phyloP scores from a whole-genome alignment of 805 yeast species.

The Ogataea naganishii region DNA sequence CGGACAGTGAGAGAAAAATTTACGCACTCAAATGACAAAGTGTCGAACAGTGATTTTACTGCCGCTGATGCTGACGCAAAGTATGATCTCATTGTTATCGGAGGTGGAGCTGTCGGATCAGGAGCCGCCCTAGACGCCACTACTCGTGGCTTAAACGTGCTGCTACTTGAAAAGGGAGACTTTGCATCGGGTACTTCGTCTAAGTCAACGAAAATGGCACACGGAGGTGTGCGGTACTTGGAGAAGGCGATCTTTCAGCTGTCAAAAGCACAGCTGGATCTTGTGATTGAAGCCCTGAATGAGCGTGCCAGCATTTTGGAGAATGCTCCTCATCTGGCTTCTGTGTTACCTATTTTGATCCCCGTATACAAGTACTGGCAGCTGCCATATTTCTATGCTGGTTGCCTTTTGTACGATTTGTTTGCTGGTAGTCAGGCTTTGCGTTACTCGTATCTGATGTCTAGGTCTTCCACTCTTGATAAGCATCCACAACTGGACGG shows the following conservation, averaged over 20 bases:
- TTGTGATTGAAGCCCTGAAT: slow-evolving; percentile 82
- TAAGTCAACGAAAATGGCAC: slow-evolving; percentile 92
- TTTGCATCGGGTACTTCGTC: slow-evolving; percentile 92
- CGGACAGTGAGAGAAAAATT: slow-evolving; percentile 6
- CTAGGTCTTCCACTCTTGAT: slow-evolving; percentile 56
- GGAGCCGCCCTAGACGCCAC: slow-evolving; percentile 91
- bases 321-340: slow-evolving; percentile 87
- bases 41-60: slow-evolving; percentile 4
- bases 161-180: slow-evolving; percentile 79
- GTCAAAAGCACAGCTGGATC: slow-evolving; percentile 80
- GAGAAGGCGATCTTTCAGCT: slow-evolving; percentile 93
- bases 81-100: slow-evolving; percentile 78
- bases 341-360: slow-evolving; percentile 84
- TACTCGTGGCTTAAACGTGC: slow-evolving; percentile 83
- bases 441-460: slow-evolving; percentile 65
- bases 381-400: slow-evolving; percentile 86
- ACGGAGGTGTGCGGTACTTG: slow-evolving; percentile 92
- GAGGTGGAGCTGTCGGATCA: slow-evolving; percentile 96
- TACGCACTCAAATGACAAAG: slow-evolving; percentile 2
- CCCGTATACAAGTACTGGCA: slow-evolving; percentile 98
- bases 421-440: slow-evolving; percentile 87
- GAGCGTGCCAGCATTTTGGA: slow-evolving; percentile 80
- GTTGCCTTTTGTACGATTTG: slow-evolving; percentile 86
- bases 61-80: slow-evolving; percentile 33
- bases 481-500: slow-evolving; percentile 83